A percentile compares a stretch with the other conserved stretches of the same genome.
Conservation (phyloP, 1,284 basidiomycete species). For the Somion occarium region DNA sequence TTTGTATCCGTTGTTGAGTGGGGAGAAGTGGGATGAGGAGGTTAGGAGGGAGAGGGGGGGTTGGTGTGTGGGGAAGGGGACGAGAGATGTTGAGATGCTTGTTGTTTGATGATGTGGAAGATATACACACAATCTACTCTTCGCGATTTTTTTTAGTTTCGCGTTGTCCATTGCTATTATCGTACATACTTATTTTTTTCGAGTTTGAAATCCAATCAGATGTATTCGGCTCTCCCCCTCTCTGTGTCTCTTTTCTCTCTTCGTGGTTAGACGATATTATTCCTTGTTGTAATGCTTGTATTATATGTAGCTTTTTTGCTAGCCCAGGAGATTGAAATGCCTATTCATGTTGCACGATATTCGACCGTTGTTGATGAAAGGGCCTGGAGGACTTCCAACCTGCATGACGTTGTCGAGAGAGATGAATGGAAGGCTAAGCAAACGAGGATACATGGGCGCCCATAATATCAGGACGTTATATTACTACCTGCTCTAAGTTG, state of each 20-base stretch:
- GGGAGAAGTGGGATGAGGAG: too few relatives aligned
- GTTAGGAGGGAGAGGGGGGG: background rate
- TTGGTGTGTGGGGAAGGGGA: background rate
- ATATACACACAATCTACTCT: too few relatives aligned
- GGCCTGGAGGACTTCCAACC: background rate
- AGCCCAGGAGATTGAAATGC: background rate
- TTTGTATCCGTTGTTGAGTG: background rate
- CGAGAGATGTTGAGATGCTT: conserved; percentile 5
- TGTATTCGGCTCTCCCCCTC: too few relatives aligned
- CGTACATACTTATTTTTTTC: background rate
- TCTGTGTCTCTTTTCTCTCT: background rate
- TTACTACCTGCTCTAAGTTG: background rate
- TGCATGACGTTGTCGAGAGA: background rate
- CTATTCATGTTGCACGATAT: background rate
- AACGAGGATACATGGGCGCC: background rate
- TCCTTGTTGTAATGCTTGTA: background rate
- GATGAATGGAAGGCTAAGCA: background rate
- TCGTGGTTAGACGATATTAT: background rate
- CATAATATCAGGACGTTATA: background rate
- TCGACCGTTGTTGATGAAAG: background rate
- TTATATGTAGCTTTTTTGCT: background rate
- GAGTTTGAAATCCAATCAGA: background rate
- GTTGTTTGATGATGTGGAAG: background rate
- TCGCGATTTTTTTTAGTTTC: background rate
- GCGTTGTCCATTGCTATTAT: background rate